Percentiles rank a stretch among this genome's conserved stretches.
These are phyloP conservation scores for Aspergillus vadensis DNA, from an alignment of 2,329 filamentous ascomycete species.

Conservation along the genomic window DNA sequence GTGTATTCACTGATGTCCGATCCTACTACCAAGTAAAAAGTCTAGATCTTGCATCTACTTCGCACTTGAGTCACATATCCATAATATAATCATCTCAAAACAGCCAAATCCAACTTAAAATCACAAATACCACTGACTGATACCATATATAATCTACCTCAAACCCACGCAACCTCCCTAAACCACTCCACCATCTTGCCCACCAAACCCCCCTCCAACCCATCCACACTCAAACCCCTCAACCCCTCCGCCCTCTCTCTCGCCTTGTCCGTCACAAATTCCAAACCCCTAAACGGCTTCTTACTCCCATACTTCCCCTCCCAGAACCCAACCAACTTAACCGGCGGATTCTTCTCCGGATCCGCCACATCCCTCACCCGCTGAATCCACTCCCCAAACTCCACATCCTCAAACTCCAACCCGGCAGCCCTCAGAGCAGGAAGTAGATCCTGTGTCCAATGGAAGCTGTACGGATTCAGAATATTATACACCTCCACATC, in stretches of 20 bases:
- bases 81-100: too few relatives aligned
- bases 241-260: constrained; percentile 18
- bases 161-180: constrained; percentile 15
- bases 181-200: constrained; percentile 41
- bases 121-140: neutral
- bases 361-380: constrained; percentile 51
- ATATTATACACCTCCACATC: constrained; percentile 52
- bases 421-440: constrained; percentile 54
- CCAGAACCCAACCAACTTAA: constrained; percentile 59
- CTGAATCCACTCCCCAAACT: constrained; percentile 31
- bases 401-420: constrained; percentile 32
- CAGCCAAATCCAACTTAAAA: too few relatives aligned
- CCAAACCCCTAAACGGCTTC: constrained; percentile 9
- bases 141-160: neutral
- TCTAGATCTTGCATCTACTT: too few relatives aligned
- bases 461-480: constrained; percentile 52
- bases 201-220: constrained; percentile 31
- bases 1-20: too few relatives aligned
- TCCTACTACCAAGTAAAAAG: too few relatives aligned
- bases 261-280: constrained; percentile 25
- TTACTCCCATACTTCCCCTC: constrained; percentile 51
- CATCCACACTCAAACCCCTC: constrained; percentile 1
- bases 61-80: too few relatives aligned
- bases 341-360: constrained; percentile 52
- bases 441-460: constrained; percentile 57